These are phyloP conservation scores for Colletotrichum plurivorum DNA, from an alignment of 2,329 filamentous ascomycete genomes.

Conservation along the genomic window DNA sequence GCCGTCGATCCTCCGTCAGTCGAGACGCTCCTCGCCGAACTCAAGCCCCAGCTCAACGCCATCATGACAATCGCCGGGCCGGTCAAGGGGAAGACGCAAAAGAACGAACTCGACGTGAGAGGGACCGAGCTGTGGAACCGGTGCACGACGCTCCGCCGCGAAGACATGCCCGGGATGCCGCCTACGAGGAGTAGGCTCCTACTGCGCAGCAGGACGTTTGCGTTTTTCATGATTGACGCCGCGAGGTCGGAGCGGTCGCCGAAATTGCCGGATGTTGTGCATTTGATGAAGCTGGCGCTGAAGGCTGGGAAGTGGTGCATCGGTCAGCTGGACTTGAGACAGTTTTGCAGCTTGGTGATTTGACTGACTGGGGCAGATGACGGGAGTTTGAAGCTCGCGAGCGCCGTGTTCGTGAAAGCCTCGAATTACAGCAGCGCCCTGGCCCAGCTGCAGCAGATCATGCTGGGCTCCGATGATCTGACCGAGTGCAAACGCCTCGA, in stretches of 20 bases:
- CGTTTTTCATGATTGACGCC: conserved; percentile 77
- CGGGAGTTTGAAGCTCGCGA: conserved; percentile 69
- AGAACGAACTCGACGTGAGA: conserved; percentile 64
- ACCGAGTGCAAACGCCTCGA: conserved; percentile 56
- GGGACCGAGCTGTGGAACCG: conserved; percentile 78
- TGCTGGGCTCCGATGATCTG: conserved; percentile 48
- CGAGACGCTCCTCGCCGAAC: conserved; percentile 47
- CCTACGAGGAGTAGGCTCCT: conserved; percentile 50
- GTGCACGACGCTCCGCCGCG: conserved; percentile 66
- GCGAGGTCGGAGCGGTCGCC: conserved; percentile 55
- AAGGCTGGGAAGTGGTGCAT: conserved; percentile 76
- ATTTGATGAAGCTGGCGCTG: conserved; percentile 77
- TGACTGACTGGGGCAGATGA: conserved; percentile 55
- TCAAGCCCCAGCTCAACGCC: conserved; percentile 42
- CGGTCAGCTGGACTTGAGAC: conserved; percentile 54
- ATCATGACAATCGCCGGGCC: neutral
- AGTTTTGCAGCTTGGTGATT: accelerated
- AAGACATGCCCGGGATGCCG: conserved; percentile 45
- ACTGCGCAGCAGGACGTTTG: conserved; percentile 64
- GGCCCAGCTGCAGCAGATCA: conserved; percentile 46
- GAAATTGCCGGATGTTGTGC: conserved; percentile 58
- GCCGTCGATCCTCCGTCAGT: conserved; percentile 41
- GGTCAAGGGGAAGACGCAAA: neutral
- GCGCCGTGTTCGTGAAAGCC: conserved; percentile 74
- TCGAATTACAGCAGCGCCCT: conserved; percentile 67